These are phyloP conservation scores for Trametes cubensis DNA, from an alignment of 768 basidiomycete species.

Conservation along the genomic window DNA sequence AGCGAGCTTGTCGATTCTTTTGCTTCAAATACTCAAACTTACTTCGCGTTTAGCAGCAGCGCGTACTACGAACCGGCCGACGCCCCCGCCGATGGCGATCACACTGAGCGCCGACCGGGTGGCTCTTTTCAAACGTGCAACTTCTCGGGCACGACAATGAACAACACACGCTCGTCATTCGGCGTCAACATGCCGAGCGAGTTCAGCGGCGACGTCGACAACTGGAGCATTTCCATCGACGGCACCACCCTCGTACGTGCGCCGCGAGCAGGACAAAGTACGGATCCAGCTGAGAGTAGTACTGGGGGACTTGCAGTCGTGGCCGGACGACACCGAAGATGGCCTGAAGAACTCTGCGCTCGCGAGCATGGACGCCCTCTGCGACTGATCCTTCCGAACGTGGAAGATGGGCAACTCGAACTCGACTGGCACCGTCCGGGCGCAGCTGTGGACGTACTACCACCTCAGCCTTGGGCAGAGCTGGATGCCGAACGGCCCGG, in stretches of 20 bases:
- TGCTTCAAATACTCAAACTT: constrained; percentile 42
- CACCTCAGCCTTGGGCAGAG: constrained; percentile 67
- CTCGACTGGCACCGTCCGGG: constrained; percentile 45
- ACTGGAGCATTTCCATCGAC: constrained; percentile 56
- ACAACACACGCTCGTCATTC: constrained; percentile 51
- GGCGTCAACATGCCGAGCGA: constrained; percentile 76
- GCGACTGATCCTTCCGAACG: constrained; percentile 76
- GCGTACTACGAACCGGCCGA: constrained; percentile 36
- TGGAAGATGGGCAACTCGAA: constrained; percentile 71
- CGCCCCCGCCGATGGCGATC: constrained; percentile 37
- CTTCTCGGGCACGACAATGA: constrained; percentile 47
- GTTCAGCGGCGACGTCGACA: constrained; percentile 65
- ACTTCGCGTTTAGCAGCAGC: constrained; percentile 42
- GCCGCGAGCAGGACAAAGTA: constrained; percentile 41
- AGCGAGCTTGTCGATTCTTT: background rate
- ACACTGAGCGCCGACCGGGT: constrained; percentile 32
- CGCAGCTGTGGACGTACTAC: constrained; percentile 72
- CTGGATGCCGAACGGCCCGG: constrained; percentile 75
- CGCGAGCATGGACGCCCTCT: constrained; percentile 65
- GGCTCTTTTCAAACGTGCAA: constrained; percentile 42
- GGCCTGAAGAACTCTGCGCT: constrained; percentile 52
- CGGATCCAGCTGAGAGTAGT: constrained; percentile 41
- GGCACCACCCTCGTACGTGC: constrained; percentile 34
- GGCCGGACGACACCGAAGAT: constrained; percentile 50
- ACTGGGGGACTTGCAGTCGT: constrained; percentile 50